Evolutionary conservation across 2,329 filamentous ascomycete species (phyloP).

Genomic region (Aschersonia sp.): DNA sequence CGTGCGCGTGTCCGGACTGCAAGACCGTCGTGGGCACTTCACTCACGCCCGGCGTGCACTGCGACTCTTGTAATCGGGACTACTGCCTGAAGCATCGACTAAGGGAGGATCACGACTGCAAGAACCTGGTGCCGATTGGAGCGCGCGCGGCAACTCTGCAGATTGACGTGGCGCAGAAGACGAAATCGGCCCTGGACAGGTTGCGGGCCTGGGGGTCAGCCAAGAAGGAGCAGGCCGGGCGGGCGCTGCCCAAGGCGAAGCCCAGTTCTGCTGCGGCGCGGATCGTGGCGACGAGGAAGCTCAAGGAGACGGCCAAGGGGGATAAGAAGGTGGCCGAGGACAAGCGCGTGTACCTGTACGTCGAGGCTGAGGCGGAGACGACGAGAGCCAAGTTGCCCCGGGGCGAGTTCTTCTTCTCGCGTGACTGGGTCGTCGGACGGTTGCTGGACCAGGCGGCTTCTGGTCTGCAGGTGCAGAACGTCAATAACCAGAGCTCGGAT

Average conservation of each 20-base stretch:
- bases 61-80: constrained; percentile 52
- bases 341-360: constrained; percentile 79
- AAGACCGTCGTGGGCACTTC: constrained; percentile 59
- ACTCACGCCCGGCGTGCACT: constrained; percentile 55
- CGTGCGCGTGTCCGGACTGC: constrained; percentile 52
- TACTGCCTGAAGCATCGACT: constrained; percentile 71
- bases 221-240: constrained; percentile 50
- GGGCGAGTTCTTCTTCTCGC: constrained; percentile 66
- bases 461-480: constrained; percentile 64
- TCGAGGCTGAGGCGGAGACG: constrained; percentile 81
- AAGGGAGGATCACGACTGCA: constrained; percentile 72
- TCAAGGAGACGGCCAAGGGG: constrained; percentile 84
- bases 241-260: constrained; percentile 47
- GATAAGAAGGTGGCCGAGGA: constrained; percentile 68
- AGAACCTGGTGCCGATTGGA: constrained; percentile 50
- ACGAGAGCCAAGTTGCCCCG: constrained; percentile 71
- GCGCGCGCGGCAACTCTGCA: constrained; percentile 23
- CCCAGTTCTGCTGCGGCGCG: constrained; percentile 49
- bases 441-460: constrained; percentile 67
- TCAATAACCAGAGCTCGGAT: constrained; percentile 64
- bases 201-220: constrained; percentile 68
- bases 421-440: constrained; percentile 81
- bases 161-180: constrained; percentile 43
- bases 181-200: constrained; percentile 59
- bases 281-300: constrained; percentile 53